These are phyloP conservation scores for Termitomyces sp. DNA, from an alignment of 768 basidiomycete genomes.

Conservation along the genomic window DNA sequence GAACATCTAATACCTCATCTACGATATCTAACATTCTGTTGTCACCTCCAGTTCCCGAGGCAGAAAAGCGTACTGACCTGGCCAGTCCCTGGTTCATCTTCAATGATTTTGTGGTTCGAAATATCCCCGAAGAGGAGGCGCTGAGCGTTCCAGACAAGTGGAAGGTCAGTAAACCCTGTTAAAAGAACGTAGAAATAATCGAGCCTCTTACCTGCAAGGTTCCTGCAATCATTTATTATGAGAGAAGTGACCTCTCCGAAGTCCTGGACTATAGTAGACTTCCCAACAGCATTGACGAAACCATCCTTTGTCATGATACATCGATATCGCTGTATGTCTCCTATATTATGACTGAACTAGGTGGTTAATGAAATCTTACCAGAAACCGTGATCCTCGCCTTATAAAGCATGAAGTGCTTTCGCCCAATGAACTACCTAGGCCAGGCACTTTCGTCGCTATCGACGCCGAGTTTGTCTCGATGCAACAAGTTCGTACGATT, in stretches of 20 bases:
- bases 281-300: slow-evolving; percentile 61
- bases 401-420: slow-evolving; percentile 76
- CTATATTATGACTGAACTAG: not conserved
- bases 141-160: slow-evolving; percentile 82
- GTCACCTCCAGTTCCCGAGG: slow-evolving; percentile 50
- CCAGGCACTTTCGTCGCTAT: slow-evolving; percentile 90
- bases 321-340: slow-evolving; percentile 73
- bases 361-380: not conserved
- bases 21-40: not conserved
- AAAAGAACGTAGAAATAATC: not conserved
- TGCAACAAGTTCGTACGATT: slow-evolving; percentile 68
- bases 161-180: slow-evolving; percentile 62
- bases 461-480: slow-evolving; percentile 95
- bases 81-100: slow-evolving; percentile 84
- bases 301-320: slow-evolving; percentile 79
- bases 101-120: slow-evolving; percentile 92
- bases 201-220: slow-evolving; percentile 38
- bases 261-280: slow-evolving; percentile 60
- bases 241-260: slow-evolving; percentile 58
- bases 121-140: slow-evolving; percentile 82
- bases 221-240: slow-evolving; percentile 87
- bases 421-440: slow-evolving; percentile 69
- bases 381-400: slow-evolving; percentile 71
- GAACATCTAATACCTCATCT: slow-evolving; percentile 10
- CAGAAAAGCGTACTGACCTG: slow-evolving; percentile 34